These are phyloP conservation scores for Yarrowia alimentaria DNA, from an alignment of 805 yeast genomes.

Conservation along the genomic window DNA sequence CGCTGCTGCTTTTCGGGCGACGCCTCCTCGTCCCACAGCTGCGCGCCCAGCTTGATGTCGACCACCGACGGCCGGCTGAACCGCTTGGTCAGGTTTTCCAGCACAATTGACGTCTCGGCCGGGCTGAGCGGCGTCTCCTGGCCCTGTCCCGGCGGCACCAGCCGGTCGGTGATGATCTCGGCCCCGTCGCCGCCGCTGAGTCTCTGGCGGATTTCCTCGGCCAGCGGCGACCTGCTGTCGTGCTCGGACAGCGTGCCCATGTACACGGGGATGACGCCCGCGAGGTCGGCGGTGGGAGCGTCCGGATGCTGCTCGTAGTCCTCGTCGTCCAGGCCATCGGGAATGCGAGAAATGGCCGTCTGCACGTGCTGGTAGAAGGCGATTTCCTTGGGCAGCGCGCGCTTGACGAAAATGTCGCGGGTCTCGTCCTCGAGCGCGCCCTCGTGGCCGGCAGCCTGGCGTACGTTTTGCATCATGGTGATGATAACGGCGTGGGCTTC, in stretches of 20 bases:
- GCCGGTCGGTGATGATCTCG: no score
- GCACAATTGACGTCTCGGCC: conserved; percentile 42
- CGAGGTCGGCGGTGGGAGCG: conserved; percentile 31
- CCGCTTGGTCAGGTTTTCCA: conserved; percentile 67
- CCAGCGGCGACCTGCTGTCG: conserved; percentile 26
- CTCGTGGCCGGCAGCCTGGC: conserved; percentile 83
- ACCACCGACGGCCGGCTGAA: conserved; percentile 65
- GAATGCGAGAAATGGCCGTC: conserved; percentile 30
- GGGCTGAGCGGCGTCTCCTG: conserved; percentile 27
- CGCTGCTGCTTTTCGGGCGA: conserved; percentile 59
- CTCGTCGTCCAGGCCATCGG: conserved; percentile 25
- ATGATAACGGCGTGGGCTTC: background rate
- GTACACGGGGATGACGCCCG: conserved; percentile 51
- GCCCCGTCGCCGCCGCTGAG: no score
- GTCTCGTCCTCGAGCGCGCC: conserved; percentile 65
- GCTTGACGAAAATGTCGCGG: conserved; percentile 73
- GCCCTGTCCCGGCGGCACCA: conserved; percentile 33
- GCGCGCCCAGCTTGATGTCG: conserved; percentile 79
- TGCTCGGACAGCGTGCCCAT: conserved; percentile 55
- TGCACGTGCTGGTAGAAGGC: conserved; percentile 60
- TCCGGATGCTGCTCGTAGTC: conserved; percentile 27
- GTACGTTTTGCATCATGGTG: conserved; percentile 9
- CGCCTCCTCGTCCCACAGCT: conserved; percentile 60
- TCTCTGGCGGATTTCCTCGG: background rate
- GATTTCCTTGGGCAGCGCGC: conserved; percentile 60